Base-by-base conservation (phyloP, 192 early-diverging fungal genomes). In the Backusella westeae region DNA sequence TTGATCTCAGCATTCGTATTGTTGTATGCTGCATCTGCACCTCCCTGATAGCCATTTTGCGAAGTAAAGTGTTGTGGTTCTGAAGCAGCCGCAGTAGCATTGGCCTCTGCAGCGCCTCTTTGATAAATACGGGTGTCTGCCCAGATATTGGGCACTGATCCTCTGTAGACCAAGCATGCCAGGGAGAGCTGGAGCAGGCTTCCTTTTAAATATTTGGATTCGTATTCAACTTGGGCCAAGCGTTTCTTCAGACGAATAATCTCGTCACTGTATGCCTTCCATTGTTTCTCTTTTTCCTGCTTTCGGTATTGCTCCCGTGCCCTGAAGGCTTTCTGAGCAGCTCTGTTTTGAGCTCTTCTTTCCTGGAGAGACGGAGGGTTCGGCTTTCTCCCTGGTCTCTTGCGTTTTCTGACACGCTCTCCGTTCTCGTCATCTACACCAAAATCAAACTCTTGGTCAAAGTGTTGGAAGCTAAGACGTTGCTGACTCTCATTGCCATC, bases 311-410 rank as follows among this genome's bases (percentile, higher is more conserved):
- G 80, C 39, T 81, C 76, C 46, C 80, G 59, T 52, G 77, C 80
- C 49, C 80, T 41, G 34, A 81, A 81, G 0, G 71, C 73, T 19
- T 71, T 73, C 42, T 81, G 80, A 6, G 80, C 75, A 15, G 69
- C 75, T 39, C 80, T 42, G n/a, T 81, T 81, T 36, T 81, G 80
- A 15, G 71, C 80, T 44, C 73, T 68, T 74, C 80, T 69, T 77
- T 81, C 75, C 38, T 73, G 67, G 14, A 52, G 38, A 21, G 80
- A 73, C 15, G 80, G 75, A 29, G 80, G 80, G 38, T 81, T 81
- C 0, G 80, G 72, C 15, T 81, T 81, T 26, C 80, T 72, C 14
- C 80, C 80, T 4, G 80, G 80, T 46, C 66, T 72, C 41, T 81
- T 81, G 7, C 80, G 75, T 26, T 73, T 74, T 32, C 80, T 53